Conservation (phyloP, 208 protist genomes). For the Trypanosoma vivax region DNA sequence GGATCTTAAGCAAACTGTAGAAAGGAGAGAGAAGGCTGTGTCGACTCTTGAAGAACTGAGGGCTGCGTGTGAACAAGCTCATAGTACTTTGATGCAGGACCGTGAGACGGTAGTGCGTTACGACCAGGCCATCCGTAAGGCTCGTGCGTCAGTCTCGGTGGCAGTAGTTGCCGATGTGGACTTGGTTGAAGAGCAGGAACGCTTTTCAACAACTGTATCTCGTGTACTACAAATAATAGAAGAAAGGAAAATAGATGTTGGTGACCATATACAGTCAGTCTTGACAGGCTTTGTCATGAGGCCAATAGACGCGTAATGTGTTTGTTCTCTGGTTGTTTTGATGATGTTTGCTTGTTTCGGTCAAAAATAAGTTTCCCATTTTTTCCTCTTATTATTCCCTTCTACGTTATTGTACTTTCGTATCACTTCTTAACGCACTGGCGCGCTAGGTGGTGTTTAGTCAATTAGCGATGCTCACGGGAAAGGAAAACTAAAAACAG, state of each 20-base stretch:
- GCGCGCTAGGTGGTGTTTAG: no score
- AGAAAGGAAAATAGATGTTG: neutral
- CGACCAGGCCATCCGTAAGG: conserved; percentile 58
- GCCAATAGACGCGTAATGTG: no score
- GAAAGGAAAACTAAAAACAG: no score
- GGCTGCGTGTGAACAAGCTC: conserved; percentile 30
- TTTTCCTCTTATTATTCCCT: no score
- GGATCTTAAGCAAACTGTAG: conserved; percentile 38
- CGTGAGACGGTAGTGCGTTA: conserved; percentile 59
- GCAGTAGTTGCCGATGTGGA: conserved; percentile 37
- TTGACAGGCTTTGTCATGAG: no score
- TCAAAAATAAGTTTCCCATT: no score
- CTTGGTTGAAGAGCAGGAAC: conserved; percentile 41
- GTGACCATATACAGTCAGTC: no score
- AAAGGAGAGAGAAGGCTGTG: conserved; percentile 25
- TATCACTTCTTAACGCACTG: no score
- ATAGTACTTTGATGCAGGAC: conserved; percentile 25
- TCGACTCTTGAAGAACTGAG: conserved; percentile 20
- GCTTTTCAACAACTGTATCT: neutral
- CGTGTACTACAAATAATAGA: neutral
- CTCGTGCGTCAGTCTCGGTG: conserved; percentile 21
- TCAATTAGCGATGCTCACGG: no score
- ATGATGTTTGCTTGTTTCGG: no score
- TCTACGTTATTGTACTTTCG: no score
- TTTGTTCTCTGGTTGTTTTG: no score